phyloP scores from a whole-genome alignment of 768 basidiomycete species.

The Suillus brevipes region DNA sequence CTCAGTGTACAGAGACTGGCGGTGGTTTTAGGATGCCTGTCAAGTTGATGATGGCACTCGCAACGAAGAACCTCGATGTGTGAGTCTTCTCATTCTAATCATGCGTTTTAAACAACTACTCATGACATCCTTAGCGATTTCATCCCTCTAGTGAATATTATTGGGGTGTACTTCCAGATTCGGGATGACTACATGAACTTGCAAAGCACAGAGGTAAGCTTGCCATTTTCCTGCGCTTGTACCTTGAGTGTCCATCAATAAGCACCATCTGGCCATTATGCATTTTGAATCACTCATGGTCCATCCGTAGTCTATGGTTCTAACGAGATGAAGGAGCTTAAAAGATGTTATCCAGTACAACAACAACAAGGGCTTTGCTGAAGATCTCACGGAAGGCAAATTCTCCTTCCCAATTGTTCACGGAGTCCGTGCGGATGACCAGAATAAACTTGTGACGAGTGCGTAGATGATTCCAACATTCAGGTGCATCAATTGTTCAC shows the following conservation, averaged over 20 bases:
- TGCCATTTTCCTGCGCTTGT: neutral
- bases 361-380: constrained; percentile 64
- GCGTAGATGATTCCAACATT: constrained; percentile 25
- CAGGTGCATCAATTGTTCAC: neutral
- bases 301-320: neutral
- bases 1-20: constrained; percentile 72
- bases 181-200: constrained; percentile 98
- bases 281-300: constrained; percentile 51
- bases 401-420: constrained; percentile 82
- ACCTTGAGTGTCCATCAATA: constrained; percentile 23
- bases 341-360: constrained; percentile 53
- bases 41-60: constrained; percentile 95
- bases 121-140: constrained; percentile 60
- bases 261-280: constrained; percentile 44
- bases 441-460: constrained; percentile 85
- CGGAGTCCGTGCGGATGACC: constrained; percentile 72
- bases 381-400: constrained; percentile 79
- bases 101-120: neutral
- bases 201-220: constrained; percentile 74
- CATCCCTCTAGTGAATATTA: constrained; percentile 88
- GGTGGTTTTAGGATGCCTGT: constrained; percentile 89
- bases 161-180: constrained; percentile 95
- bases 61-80: constrained; percentile 60
- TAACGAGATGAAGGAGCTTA: neutral
- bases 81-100: constrained; percentile 32